Evolutionary conservation across 306 rosid genomes (phyloP).

Genomic region (Coriaria nepalensis): DNA sequence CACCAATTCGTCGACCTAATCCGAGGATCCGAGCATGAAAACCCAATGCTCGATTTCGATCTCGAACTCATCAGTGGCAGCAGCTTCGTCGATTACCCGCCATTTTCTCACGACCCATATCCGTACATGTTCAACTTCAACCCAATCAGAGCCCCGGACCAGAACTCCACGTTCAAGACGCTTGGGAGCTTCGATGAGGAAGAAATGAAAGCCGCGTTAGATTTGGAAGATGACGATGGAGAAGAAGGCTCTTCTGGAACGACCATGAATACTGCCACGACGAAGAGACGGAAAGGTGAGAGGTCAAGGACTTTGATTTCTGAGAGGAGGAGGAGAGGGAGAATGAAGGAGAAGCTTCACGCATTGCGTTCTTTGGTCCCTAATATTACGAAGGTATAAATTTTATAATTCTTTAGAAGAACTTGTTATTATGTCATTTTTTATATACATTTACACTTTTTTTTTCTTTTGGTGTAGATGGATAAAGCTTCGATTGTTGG

Average conservation of each 20-base stretch:
- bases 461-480: constrained; percentile 33
- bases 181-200: constrained; percentile 33
- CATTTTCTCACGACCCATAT: constrained; percentile 6
- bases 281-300: constrained; percentile 37
- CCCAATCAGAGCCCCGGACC: constrained; percentile 18
- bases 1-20: constrained; percentile 49
- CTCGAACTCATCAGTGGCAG: constrained; percentile 34
- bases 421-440: not conserved
- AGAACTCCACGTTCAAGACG: constrained; percentile 27
- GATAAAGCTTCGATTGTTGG: constrained; percentile 92
- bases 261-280: constrained; percentile 5
- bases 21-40: constrained; percentile 39
- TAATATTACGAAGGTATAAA: constrained; percentile 62
- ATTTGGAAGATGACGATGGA: constrained; percentile 23
- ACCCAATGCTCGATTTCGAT: constrained; percentile 24
- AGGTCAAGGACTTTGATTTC: constrained; percentile 66
- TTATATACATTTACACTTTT: not conserved
- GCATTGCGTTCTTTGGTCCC: constrained; percentile 83
- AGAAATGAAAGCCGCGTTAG: constrained; percentile 9
- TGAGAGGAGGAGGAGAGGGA: constrained; percentile 64
- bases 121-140: constrained; percentile 16
- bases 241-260: constrained; percentile 35
- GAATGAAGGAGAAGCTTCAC: constrained; percentile 88
- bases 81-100: constrained; percentile 26
- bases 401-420: not conserved